Conservation (phyloP, 768 basidiomycete genomes). For the Pilatotrama ljubarskyi region DNA sequence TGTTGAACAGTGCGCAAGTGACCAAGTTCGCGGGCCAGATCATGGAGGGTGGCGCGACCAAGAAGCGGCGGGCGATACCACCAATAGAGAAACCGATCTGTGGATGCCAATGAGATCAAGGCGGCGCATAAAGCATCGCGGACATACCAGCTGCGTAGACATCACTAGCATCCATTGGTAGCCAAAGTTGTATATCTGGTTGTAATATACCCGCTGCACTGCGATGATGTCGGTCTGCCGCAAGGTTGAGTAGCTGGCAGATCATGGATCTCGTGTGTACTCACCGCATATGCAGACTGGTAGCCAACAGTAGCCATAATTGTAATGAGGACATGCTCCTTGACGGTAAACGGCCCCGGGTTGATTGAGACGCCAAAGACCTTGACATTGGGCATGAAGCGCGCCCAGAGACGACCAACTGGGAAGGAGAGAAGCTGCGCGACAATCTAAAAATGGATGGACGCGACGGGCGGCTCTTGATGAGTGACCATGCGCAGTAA, state of each 20-base stretch:
- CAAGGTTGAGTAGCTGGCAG: background rate
- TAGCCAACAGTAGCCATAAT: slow-evolving; percentile 44
- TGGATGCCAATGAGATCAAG: background rate
- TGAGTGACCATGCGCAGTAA: slow-evolving; percentile 7
- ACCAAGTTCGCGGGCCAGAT: slow-evolving; percentile 48
- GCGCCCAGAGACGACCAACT: slow-evolving; percentile 59
- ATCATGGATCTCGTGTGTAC: background rate
- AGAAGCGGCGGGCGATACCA: slow-evolving; percentile 45
- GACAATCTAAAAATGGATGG: slow-evolving; percentile 41
- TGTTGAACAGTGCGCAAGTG: slow-evolving; percentile 47
- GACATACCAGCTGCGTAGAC: slow-evolving; percentile 36
- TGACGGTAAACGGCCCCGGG: slow-evolving; percentile 72
- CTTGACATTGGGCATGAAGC: slow-evolving; percentile 50
- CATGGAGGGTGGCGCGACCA: slow-evolving; percentile 45
- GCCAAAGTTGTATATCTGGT: slow-evolving; percentile 37
- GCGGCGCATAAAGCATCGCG: too few relatives aligned
- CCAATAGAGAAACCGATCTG: slow-evolving; percentile 44
- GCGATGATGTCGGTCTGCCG: slow-evolving; percentile 44
- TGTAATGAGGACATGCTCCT: slow-evolving; percentile 62
- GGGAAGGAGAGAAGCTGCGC: slow-evolving; percentile 73
- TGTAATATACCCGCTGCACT: slow-evolving; percentile 48
- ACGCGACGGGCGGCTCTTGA: background rate
- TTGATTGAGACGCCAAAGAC: slow-evolving; percentile 56
- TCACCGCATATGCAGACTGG: slow-evolving; percentile 34
- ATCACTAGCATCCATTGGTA: slow-evolving; percentile 44